phyloP scores from a whole-genome alignment of 2,329 filamentous ascomycete species.

The Colletotrichum lindemuthianum region DNA sequence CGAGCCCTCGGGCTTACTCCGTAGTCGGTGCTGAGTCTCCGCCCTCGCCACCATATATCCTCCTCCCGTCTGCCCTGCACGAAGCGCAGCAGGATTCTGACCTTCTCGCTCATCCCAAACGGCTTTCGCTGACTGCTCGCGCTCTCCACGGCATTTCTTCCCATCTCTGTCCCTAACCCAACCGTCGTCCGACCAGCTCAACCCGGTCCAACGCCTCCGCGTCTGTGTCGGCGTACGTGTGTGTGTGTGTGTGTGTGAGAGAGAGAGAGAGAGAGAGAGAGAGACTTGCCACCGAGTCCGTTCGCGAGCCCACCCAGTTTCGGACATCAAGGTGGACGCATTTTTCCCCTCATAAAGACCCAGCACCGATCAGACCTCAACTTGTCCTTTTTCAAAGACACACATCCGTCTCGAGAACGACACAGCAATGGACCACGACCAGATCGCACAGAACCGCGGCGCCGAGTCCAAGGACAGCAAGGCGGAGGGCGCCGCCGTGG shows the following conservation, averaged over 20 bases:
- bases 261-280: neutral
- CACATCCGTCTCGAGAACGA: neutral
- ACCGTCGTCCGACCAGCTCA: constrained; percentile 26
- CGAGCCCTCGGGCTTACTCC: constrained; percentile 33
- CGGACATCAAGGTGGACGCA: too few species aligned
- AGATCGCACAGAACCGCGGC: constrained; percentile 20
- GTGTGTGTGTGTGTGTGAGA: constrained; percentile 6
- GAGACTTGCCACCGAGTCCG: neutral
- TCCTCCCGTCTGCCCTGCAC: constrained; percentile 20
- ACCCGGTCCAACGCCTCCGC: constrained; percentile 12
- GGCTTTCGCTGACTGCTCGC: constrained; percentile 17
- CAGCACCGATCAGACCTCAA: too few species aligned
- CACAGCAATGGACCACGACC: constrained; percentile 34
- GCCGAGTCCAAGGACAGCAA: constrained; percentile 31
- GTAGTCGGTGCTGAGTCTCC: constrained; percentile 31
- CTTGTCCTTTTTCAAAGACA: too few species aligned
- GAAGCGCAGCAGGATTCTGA: neutral
- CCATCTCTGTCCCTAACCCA: neutral
- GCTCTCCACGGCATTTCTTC: constrained; percentile 1
- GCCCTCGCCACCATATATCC: constrained; percentile 35
- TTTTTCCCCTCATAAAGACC: too few species aligned
- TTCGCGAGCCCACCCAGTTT: too few species aligned
- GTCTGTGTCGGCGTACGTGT: constrained; percentile 2
- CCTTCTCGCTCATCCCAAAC: constrained; percentile 17
- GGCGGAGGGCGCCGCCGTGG: constrained; percentile 24